Evolutionary conservation across 1,284 basidiomycete species (phyloP).

Genomic region (Microbotryomycetes sp.): DNA sequence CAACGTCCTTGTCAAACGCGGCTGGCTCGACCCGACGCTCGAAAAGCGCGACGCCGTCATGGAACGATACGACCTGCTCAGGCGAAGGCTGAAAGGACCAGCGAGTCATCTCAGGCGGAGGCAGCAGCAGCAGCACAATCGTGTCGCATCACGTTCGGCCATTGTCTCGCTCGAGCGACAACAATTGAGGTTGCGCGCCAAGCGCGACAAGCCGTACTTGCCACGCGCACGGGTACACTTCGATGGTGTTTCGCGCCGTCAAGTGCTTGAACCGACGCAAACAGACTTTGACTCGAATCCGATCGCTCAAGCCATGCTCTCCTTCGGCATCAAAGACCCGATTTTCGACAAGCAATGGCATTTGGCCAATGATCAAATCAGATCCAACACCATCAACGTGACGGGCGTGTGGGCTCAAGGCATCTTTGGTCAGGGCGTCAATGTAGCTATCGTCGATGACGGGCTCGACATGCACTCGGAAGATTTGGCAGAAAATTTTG

Average conservation of each 20-base stretch:
- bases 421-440: conserved; percentile 76
- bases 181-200: conserved; percentile 28
- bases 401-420: conserved; percentile 76
- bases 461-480: conserved; percentile 84
- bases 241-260: no score
- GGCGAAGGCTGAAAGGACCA: conserved; percentile 40
- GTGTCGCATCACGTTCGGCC: neutral
- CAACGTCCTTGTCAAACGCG: neutral
- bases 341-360: conserved; percentile 90
- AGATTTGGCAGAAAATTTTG: conserved; percentile 86
- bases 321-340: conserved; percentile 72
- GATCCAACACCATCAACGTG: conserved; percentile 75
- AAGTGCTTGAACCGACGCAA: neutral
- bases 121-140: conserved; percentile 30
- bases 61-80: conserved; percentile 48
- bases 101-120: conserved; percentile 14
- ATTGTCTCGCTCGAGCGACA: conserved; percentile 33
- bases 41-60: conserved; percentile 49
- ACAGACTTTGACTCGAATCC: neutral
- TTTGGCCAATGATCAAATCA: conserved; percentile 65
- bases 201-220: conserved; percentile 31
- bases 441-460: conserved; percentile 89
- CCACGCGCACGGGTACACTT: neutral
- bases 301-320: neutral
- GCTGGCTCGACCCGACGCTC: conserved; percentile 38